Evolutionary conservation across 2,329 filamentous ascomycete genomes (phyloP), one percentile per base, ranked within the genome.

Genomic region (Fusarium nelsonii): DNA sequence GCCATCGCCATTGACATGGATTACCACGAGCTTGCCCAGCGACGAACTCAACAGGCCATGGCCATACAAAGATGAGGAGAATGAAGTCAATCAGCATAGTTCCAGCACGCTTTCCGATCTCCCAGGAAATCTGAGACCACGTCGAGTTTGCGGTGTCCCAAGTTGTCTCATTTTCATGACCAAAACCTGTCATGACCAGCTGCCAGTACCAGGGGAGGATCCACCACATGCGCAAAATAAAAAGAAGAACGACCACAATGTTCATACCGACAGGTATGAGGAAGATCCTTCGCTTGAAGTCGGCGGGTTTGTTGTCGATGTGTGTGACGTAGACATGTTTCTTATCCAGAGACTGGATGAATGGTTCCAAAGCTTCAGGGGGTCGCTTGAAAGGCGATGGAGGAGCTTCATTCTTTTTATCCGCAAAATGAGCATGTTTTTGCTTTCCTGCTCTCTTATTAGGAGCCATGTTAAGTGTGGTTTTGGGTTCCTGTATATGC

Each of bases 211-310:
- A 91, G 1, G 92, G 92, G 14, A 87, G 70, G 71, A 93, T 90
- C 78, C 84, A 82, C 78, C 87, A 92, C 64, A 91, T 82, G 68
- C 94, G 91, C 83, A 89, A 89, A 61, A 84, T 72, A 72, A 97
- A 88, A 33, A 92, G 79, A 3, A 84, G 74, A 10, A 84, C 82
- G 59, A 97, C 89, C 70, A 82, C 80, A 34, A 91, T 59, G 79
- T 97, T 97, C 80, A 97, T 88, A 18, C 89, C 78, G 18, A 93
- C 84, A 16, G 94, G 93, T 1, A 97, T 89, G 48, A 89, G 74
- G 80, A 97, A 97, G 74, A 97, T 91, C 75, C 92, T 91, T 77
- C 88, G 88, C 81, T 97, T 97, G 81, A 94, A 88, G 30, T 85
- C 84, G 20, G 81, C 79, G 0, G 90, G 89, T 65, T 91, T 89